These are phyloP conservation scores for Trifolium repens DNA, from an alignment of 306 rosid genomes.

Conservation along the genomic window DNA sequence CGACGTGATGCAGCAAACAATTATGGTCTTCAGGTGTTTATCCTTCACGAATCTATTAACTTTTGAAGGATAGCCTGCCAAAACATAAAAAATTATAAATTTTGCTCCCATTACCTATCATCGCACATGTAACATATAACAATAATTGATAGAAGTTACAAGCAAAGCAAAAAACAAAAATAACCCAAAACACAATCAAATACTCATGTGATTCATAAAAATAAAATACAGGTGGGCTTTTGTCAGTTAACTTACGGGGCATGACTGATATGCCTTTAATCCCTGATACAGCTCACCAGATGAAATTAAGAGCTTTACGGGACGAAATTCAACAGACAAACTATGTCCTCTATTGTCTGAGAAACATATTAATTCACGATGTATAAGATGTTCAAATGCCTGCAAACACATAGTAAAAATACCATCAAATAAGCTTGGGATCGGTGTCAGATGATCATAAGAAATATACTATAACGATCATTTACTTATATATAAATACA, in stretches of 20 bases:
- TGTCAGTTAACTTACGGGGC: constrained; percentile 74
- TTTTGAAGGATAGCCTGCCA: constrained; percentile 69
- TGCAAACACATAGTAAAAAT: constrained; percentile 45
- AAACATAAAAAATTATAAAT: constrained; percentile 41
- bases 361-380: constrained; percentile 73
- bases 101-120: constrained; percentile 21
- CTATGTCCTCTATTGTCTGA: constrained; percentile 73
- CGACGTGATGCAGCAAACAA: constrained; percentile 36
- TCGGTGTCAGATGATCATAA: background rate
- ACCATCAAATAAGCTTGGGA: constrained; percentile 21
- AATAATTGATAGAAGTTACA: constrained; percentile 10
- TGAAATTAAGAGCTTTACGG: constrained; percentile 77
- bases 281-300: constrained; percentile 70
- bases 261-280: constrained; percentile 60
- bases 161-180: constrained; percentile 12
- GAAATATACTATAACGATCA: constrained; percentile 26
- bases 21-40: constrained; percentile 39
- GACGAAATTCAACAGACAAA: constrained; percentile 71
- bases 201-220: constrained; percentile 10
- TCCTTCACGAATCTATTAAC: constrained; percentile 59
- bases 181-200: constrained; percentile 20
- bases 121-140: background rate
- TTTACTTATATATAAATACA: constrained; percentile 6
- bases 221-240: background rate
- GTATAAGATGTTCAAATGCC: constrained; percentile 93